phyloP scores from a whole-genome alignment of 2,329 filamentous ascomycete species.

The Ascosphaera aggregata region DNA sequence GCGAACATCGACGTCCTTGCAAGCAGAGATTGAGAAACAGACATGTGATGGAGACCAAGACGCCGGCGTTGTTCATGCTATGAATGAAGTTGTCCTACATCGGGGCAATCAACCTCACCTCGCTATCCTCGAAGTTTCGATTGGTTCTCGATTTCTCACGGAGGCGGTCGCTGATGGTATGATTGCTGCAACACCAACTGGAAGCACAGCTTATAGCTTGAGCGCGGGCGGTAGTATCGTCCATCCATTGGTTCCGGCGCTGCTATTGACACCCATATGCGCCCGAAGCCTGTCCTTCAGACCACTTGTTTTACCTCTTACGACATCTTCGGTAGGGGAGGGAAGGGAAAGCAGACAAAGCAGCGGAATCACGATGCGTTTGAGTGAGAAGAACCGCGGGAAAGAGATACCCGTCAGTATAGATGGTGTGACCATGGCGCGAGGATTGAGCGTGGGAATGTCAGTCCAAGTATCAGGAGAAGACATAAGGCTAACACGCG shows the following conservation, averaged over 20 bases:
- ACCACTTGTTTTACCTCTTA: constrained; percentile 73
- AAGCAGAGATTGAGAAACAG: constrained; percentile 28
- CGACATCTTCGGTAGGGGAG: constrained; percentile 22
- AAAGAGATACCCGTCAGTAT: constrained; percentile 58
- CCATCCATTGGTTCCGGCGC: constrained; percentile 69
- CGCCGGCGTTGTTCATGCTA: constrained; percentile 37
- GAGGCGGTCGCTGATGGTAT: constrained; percentile 92
- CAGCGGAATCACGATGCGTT: constrained; percentile 40
- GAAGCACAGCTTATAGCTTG: constrained; percentile 88
- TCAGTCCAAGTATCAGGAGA: constrained; percentile 82
- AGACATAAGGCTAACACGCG: constrained; percentile 34
- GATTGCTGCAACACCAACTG: constrained; percentile 79
- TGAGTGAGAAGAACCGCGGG: constrained; percentile 60
- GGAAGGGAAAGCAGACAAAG: constrained; percentile 1
- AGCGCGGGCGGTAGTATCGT: constrained; percentile 83
- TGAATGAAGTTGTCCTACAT: constrained; percentile 92
- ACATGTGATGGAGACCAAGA: constrained; percentile 7
- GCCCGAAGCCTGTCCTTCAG: constrained; percentile 80
- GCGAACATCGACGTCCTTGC: constrained; percentile 51
- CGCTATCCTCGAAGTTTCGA: constrained; percentile 73
- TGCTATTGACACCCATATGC: constrained; percentile 85
- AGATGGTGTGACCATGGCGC: constrained; percentile 44
- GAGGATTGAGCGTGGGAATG: constrained; percentile 47
- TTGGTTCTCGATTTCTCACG: constrained; percentile 74
- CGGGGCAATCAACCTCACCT: constrained; percentile 76